Evolutionary conservation across 768 basidiomycete genomes (phyloP), one percentile per base, ranked within the genome.

Genomic region (Kwoniella newhampshirensis): DNA sequence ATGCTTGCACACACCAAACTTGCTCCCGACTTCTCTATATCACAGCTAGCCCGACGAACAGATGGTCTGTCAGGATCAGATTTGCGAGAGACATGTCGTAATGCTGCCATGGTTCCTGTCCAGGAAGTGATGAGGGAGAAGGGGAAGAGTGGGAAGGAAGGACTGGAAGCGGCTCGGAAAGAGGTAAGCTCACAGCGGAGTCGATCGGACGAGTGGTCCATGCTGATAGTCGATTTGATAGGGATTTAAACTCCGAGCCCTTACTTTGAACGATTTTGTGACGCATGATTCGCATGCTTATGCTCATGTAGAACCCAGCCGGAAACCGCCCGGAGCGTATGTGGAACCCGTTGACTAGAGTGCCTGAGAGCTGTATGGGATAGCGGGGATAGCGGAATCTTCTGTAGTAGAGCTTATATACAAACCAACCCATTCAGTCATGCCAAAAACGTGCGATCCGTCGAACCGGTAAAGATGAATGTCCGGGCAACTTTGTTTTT

Each of bases 51-150:
- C 2, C 77, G 80, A 17, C 80, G 81, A 28, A 84, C 91, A 0
- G 83, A 84, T 20, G 88, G 89, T 1, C 78, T 85, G 23, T 93
- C 91, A 1, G 93, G 94, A 3, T 91, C 91, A 2, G 94, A 97
- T 75, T 78, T 98, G 51, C 84, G 86, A 66, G 94, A 99, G 77
- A 80, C 93, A 13, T 97, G 93, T 75, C 82, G 94, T 51, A 91
- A 86, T 64, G 93, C 94, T 1, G 92, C 90, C 0, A 94, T 97
- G 91, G 83, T 86, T 0, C 90, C 91, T 4, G 87, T 75, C 11
- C 57, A 71, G 20, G 76, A 77, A 56, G 51, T 77, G 27, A 74
- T 75, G 71, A 48, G 70, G 20, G 71, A 68, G 36, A 71, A 71
- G 53, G 73, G 70, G 9, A 63, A 63, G n/a, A 56, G 57, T 12